A percentile compares a stretch with the other conserved stretches of the same genome.
Evolutionary conservation across 2,329 filamentous ascomycete genomes (phyloP).

Genomic region (Phyllosticta citriasiana): DNA sequence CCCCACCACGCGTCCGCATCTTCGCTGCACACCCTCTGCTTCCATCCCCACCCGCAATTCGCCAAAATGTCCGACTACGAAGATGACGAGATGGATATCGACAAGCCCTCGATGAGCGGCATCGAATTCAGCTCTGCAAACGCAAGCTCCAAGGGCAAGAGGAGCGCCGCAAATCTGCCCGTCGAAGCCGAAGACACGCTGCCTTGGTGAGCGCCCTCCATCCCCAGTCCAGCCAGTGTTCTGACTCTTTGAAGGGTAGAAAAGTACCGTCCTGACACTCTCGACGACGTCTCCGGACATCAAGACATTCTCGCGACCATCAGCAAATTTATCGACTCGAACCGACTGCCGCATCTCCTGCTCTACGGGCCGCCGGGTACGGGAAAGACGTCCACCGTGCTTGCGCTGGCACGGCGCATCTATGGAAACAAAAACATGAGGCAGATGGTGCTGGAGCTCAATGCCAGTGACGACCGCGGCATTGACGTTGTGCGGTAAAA

Average conservation of each 20-base stretch:
- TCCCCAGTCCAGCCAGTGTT: not conserved
- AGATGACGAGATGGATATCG: constrained; percentile 58
- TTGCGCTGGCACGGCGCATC: constrained; percentile 85
- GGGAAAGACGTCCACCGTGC: constrained; percentile 92
- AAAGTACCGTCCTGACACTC: constrained; percentile 83
- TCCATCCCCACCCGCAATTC: not conserved
- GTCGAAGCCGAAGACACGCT: constrained; percentile 89
- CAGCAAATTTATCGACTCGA: constrained; percentile 93
- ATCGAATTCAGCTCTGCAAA: constrained; percentile 66
- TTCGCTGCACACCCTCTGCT: not conserved
- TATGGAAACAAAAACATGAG: constrained; percentile 88
- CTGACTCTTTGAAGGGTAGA: constrained; percentile 58
- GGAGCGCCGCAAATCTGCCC: constrained; percentile 83
- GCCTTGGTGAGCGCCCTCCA: constrained; percentile 57
- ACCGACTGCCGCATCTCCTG: constrained; percentile 86
- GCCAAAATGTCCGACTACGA: constrained; percentile 47
- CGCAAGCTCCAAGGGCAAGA: constrained; percentile 69
- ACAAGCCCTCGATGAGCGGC: constrained; percentile 42
- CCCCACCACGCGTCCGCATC: constrained; percentile 12
- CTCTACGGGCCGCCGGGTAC: constrained; percentile 95
- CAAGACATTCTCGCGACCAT: constrained; percentile 96
- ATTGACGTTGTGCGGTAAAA: constrained; percentile 77
- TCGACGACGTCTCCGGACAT: constrained; percentile 90
- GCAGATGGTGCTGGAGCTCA: constrained; percentile 97
- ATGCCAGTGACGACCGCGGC: constrained; percentile 92